Conservation (phyloP, 2,329 filamentous ascomycete species). For the Penicillium sp. region DNA sequence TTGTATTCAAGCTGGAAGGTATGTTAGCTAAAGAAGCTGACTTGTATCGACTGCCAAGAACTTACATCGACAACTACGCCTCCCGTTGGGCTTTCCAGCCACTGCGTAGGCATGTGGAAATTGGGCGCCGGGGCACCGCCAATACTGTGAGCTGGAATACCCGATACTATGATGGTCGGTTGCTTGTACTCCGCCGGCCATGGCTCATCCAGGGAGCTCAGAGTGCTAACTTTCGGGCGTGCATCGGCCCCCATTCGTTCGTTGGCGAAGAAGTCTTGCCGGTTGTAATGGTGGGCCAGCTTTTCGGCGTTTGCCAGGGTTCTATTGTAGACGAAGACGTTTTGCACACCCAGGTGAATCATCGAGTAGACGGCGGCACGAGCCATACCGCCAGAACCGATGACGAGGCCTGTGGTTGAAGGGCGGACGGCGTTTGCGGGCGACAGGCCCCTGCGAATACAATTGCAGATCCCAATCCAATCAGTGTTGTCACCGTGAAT, state of each 20-base stretch:
- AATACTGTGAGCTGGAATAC: conserved; percentile 40
- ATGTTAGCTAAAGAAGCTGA: neutral
- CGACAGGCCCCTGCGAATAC: conserved; percentile 68
- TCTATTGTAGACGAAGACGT: conserved; percentile 40
- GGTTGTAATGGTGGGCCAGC: conserved; percentile 38
- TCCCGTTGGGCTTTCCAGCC: conserved; percentile 40
- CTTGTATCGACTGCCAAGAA: neutral
- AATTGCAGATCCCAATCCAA: conserved; percentile 75
- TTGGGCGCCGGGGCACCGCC: conserved; percentile 36
- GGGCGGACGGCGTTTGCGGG: conserved; percentile 66
- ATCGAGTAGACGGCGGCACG: conserved; percentile 43
- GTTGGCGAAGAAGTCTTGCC: conserved; percentile 26
- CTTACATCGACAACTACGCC: conserved; percentile 43
- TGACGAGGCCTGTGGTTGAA: conserved; percentile 56
- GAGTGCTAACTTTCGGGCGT: conserved; percentile 27
- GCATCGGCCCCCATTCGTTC: conserved; percentile 15
- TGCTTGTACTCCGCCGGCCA: conserved; percentile 37
- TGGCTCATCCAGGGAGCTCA: conserved; percentile 29
- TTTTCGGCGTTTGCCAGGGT: conserved; percentile 36
- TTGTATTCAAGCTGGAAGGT: conserved; percentile 38
- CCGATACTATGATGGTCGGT: conserved; percentile 40
- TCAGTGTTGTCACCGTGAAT: conserved; percentile 79
- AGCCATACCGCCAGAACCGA: conserved; percentile 58
- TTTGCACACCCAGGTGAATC: conserved; percentile 39
- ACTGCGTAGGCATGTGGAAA: conserved; percentile 36